Conservation (phyloP, 2,329 filamentous ascomycete genomes). For the Gremmenia infestans region DNA sequence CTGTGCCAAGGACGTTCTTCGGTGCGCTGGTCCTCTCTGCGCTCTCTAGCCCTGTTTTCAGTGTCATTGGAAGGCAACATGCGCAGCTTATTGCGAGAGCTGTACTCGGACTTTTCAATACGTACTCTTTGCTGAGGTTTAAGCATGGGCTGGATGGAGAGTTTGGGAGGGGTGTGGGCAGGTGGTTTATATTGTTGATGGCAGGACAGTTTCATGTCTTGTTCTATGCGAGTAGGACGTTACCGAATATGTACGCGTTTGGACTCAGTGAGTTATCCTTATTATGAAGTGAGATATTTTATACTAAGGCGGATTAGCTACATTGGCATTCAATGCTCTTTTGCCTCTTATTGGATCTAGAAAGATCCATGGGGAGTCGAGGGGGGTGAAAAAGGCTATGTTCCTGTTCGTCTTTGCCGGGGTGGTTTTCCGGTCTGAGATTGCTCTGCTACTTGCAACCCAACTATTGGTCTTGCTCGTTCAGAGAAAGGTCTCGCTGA, state of each 20-base stretch:
- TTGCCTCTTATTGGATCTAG: conserved; percentile 38
- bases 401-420: conserved; percentile 74
- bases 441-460: conserved; percentile 72
- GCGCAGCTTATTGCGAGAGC: conserved; percentile 63
- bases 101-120: conserved; percentile 75
- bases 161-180: conserved; percentile 63
- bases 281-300: neutral
- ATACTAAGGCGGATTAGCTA: conserved; percentile 45
- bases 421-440: conserved; percentile 82
- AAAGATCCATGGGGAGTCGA: conserved; percentile 33
- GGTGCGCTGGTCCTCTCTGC: conserved; percentile 74
- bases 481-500: conserved; percentile 46
- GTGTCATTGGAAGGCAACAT: conserved; percentile 49
- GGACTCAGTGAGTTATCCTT: conserved; percentile 59
- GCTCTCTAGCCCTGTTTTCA: conserved; percentile 61
- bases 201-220: conserved; percentile 85
- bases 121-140: conserved; percentile 61
- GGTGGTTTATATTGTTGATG: conserved; percentile 78
- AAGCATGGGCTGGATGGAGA: conserved; percentile 56
- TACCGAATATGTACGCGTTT: conserved; percentile 98
- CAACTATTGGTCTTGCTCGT: conserved; percentile 61
- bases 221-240: conserved; percentile 85
- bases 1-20: conserved; percentile 85
- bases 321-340: conserved; percentile 48
- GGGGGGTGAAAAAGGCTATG: conserved; percentile 59